Evolutionary conservation across 768 basidiomycete genomes (phyloP), one percentile per base, ranked within the genome.

Genomic region (Xanthoconium purpureum): DNA sequence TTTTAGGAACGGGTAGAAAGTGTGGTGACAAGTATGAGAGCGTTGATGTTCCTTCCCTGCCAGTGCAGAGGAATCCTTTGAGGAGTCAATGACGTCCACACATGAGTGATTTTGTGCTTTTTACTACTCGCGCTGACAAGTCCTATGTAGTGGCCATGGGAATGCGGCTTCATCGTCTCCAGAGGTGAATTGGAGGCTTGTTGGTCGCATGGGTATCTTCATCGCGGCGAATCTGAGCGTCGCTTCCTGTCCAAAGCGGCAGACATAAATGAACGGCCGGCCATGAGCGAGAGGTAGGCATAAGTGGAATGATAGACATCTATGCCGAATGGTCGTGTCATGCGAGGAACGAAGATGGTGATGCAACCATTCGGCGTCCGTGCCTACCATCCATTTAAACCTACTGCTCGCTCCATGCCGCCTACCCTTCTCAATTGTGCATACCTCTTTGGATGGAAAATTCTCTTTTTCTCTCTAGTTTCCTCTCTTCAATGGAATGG

Each of bases 71-170:
- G 39, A 37, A 18, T 7, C 32, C 28, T 5, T 3, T 43, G 15
- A 56, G 40, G 37, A 39, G 35, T 48, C 35, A 17, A 33, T 58
- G 36, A 54, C n/a, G 11, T 18, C 50, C 18, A 39, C 35, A 43
- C 2, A 67, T 69, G 40, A 59, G 64, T 33, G n/a, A 46, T n/a
- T 35, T 5, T 18, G 3, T 5, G 15, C 33, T 43, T 28, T 3
- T n/a, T 6, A 2, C 4, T 40, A 6, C 33, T 51, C 14, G 11
- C 28, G n/a, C 47, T 52, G 42, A 63, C 49, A 20, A 42, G n/a
- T 20, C 14, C 13, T n/a, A 62, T 24, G 56, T 20, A 11, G n/a
- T 29, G 4, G 24, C 24, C 24, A 2, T 20, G 43, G 13, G 37
- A 55, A 52, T 8, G 42, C 52, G 14, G 42, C 55, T 15, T 55